These are phyloP conservation scores for Phycomyces nitens DNA, from an alignment of 192 early-diverging fungal species.

Conservation along the genomic window DNA sequence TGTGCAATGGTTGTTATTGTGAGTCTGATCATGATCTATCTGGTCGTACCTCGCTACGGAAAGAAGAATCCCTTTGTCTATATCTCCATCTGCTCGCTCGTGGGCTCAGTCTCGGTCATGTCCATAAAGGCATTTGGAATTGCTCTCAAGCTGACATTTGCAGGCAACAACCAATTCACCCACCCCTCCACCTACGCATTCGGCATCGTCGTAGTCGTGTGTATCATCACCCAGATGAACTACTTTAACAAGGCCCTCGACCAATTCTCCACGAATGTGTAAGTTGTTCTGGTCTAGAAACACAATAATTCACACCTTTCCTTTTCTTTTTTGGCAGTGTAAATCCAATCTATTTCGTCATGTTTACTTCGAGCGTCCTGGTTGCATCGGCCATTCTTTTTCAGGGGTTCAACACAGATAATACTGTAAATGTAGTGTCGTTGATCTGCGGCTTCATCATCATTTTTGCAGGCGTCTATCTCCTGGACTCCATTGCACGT, in stretches of 20 bases:
- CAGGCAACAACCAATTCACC: conserved; percentile 87
- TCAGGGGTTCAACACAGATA: conserved; percentile 80
- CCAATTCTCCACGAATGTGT: conserved; percentile 84
- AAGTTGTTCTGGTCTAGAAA: background rate
- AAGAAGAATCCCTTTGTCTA: conserved; percentile 82
- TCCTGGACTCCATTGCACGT: conserved; percentile 62
- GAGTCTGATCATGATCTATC: conserved; percentile 75
- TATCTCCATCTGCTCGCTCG: conserved; percentile 92
- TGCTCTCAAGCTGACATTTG: conserved; percentile 88
- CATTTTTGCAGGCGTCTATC: conserved; percentile 91
- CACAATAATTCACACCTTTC: too few relatives aligned
- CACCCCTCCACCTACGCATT: conserved; percentile 90
- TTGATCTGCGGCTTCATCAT: conserved; percentile 88
- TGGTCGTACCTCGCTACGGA: conserved; percentile 76
- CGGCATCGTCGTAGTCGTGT: conserved; percentile 69
- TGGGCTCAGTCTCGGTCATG: conserved; percentile 92
- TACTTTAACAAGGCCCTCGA: conserved; percentile 98
- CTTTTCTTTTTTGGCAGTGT: too few relatives aligned
- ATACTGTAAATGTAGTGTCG: conserved; percentile 76
- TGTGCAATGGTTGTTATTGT: conserved; percentile 60
- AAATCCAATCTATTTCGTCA: conserved; percentile 91
- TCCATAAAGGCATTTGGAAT: conserved; percentile 93
- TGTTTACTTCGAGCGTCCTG: conserved; percentile 93
- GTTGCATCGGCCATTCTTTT: conserved; percentile 85
- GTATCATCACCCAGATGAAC: conserved; percentile 95